Evolutionary conservation across 257 asterid genomes (phyloP).

Genomic region (Lycium barbarum): DNA sequence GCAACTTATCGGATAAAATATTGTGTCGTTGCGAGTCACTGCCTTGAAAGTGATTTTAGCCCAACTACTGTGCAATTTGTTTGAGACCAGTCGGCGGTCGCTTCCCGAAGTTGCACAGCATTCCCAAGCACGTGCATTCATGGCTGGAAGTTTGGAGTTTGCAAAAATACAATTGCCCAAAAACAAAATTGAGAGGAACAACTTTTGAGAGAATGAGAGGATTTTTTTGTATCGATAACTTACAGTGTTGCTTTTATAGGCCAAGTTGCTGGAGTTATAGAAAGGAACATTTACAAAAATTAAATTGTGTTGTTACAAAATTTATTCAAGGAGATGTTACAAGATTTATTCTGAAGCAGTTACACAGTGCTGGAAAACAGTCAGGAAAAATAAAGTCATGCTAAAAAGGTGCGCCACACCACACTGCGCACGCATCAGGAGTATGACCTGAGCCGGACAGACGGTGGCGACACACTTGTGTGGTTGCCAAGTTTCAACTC

Average conservation of each 20-base stretch:
- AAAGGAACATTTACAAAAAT: background rate
- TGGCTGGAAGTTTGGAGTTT: background rate
- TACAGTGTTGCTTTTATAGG: background rate
- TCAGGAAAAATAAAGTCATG: background rate
- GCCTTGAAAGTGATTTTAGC: background rate
- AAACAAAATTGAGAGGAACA: background rate
- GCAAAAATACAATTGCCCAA: background rate
- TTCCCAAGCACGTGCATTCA: background rate
- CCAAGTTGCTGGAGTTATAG: background rate
- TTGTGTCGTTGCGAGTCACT: background rate
- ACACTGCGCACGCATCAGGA: no score
- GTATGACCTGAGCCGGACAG: no score
- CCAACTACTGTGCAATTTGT: background rate
- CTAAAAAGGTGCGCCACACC: no score
- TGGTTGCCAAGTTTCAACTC: background rate
- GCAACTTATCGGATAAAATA: background rate
- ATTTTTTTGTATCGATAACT: background rate
- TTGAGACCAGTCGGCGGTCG: background rate
- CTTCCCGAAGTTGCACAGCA: background rate
- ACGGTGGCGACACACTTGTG: background rate
- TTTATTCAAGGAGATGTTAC: background rate
- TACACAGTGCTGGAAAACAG: background rate
- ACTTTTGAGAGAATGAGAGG: background rate
- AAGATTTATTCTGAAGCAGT: background rate
- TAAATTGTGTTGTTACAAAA: no score